Conservation (phyloP, 176 grass and related monocot species). For the Otatea glauca region DNA sequence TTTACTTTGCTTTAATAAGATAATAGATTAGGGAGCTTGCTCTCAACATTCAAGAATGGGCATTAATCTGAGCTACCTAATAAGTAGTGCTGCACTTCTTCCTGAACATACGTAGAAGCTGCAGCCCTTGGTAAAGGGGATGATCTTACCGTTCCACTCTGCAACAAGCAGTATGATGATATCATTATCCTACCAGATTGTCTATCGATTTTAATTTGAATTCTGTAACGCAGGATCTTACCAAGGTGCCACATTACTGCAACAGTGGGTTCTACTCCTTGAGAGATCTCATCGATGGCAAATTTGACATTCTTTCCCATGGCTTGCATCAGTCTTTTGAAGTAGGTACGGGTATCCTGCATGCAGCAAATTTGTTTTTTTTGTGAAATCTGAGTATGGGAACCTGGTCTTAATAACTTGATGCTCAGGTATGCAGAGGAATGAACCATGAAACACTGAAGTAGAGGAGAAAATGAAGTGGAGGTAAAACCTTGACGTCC, state of each 20-base stretch:
- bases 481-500: conserved; percentile 63
- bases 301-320: conserved; percentile 80
- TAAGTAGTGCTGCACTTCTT: conserved; percentile 52
- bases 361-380: conserved; percentile 10
- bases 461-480: conserved; percentile 26
- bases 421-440: conserved; percentile 24
- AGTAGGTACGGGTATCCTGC: conserved; percentile 55
- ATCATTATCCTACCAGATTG: conserved; percentile 22
- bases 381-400: background rate
- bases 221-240: conserved; percentile 44
- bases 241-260: conserved; percentile 88
- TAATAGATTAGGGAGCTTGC: background rate
- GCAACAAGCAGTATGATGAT: conserved; percentile 39
- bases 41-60: background rate
- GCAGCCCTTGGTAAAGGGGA: conserved; percentile 82
- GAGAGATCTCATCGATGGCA: conserved; percentile 59
- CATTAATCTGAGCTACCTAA: conserved; percentile 59
- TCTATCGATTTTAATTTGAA: conserved; percentile 28
- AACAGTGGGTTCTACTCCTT: conserved; percentile 47
- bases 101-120: conserved; percentile 68
- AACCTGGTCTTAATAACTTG: conserved; percentile 21
- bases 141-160: conserved; percentile 80
- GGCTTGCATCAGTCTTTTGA: conserved; percentile 58
- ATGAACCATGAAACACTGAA: conserved; percentile 12
- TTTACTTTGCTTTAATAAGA: too few relatives aligned